Evolutionary conservation across 306 rosid genomes (phyloP), one percentile per base, ranked within the genome.

Genomic region (Mucuna pruriens): DNA sequence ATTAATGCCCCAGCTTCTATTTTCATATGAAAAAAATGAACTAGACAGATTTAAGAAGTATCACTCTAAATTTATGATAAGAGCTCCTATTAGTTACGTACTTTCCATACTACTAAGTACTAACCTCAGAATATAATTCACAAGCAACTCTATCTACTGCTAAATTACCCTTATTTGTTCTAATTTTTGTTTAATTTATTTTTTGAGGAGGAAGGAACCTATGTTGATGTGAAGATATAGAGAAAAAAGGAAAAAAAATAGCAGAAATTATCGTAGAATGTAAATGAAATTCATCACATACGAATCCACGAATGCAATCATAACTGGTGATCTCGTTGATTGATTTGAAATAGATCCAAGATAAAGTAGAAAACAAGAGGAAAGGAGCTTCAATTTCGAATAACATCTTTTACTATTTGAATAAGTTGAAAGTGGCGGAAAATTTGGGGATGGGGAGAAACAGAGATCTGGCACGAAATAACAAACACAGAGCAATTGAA

Each of bases 401-500:
- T 12, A 68, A 26, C 11, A 9, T 7, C 6, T 65, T 65, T 10
- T 9, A 65, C 17, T 65, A 40, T n/a, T 33, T 1, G 15, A 34
- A n/a, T 29, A 29, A 29, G 31, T 29, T 29, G 31, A 23, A n/a
- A 79, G 57, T 67, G 71, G 69, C 44, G 76, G 85, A 49, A 65
- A 60, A 82, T 80, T 77, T 70, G 65, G 77, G 72, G 9, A 33
- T 7, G 44, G 22, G 44, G 23, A 62, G 13, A 31, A 31, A 31
- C 42, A 78, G 85, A 85, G 95, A 95, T 93, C 98, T 89, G 85
- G 60, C 38, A 75, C 77, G 74, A 89, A 91, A 84, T 75, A 34
- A 63, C 23, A 63, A 49, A 80, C 19, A 80, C 79, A 88, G 86
- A 67, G 48, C 52, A 80, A 88, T 64, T 69, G 61, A 80, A 85